Base-by-base conservation (phyloP, 257 asterid species). In the Cynanchum wilfordii region DNA sequence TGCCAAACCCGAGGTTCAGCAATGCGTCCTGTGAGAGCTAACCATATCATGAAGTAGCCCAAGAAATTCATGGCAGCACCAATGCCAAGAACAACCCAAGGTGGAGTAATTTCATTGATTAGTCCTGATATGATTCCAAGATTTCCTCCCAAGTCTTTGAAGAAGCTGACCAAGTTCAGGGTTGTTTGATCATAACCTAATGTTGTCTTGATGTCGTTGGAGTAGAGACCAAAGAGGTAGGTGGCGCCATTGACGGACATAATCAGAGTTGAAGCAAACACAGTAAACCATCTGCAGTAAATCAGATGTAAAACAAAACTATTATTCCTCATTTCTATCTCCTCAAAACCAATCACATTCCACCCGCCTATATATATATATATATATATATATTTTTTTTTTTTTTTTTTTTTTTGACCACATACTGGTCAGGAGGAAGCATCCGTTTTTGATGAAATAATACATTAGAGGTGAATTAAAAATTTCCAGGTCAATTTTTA, bases 11-110 rank as follows among this genome's bases (percentile, higher is more conserved):
- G 62, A 12, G 89, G 87, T 16, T 70, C 79, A 1, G 84, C 52
- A 25, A 68, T 78, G 5, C 68, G 76, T 3, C 78, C 75, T 0
- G 86, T 79, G 36, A 85, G 82, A 2, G 88, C 80, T 3, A 87
- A 79, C 91, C 91, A 87, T 16, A 87, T 83, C 89, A 85, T 77
- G 78, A 87, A 83, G 73, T 87, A 87, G 2, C 91, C 89, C 11
- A 65, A 77, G 70, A 87, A 80, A 50, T 87, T 87, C 91, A 84
- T 82, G 69, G 69, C 75, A 0, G 82, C 81, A 0, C 91, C 89
- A 0, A 81, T 25, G 22, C 70, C 70, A 16, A 87, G 80, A 24
- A 83, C 86, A 3, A 83, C 86, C 87, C 86, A 87, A 3, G 91
- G 87, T 0, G 89, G 89, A 2, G 81, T 54, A 5, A 87, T 69